phyloP scores from a whole-genome alignment of 306 rosid species.

The Vigna angularis region DNA sequence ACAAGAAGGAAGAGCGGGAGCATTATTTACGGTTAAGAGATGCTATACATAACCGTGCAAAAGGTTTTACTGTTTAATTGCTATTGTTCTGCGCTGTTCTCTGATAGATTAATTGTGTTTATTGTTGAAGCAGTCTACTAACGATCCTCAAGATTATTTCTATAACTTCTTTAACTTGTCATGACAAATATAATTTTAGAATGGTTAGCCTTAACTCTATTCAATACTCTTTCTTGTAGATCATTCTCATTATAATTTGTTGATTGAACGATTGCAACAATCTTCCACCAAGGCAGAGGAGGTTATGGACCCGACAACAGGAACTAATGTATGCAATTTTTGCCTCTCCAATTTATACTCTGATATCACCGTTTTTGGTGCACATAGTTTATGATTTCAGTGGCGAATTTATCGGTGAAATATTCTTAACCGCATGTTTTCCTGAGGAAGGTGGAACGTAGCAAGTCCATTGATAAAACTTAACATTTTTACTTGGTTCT shows the following conservation, averaged over 20 bases:
- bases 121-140: slow-evolving; percentile 21
- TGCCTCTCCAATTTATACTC: slow-evolving; percentile 39
- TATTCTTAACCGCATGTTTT: slow-evolving; percentile 30
- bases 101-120: neutral
- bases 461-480: neutral
- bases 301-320: slow-evolving; percentile 48
- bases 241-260: slow-evolving; percentile 56
- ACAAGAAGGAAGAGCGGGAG: slow-evolving; percentile 79
- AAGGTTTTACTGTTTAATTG: slow-evolving; percentile 56
- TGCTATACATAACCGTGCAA: slow-evolving; percentile 61
- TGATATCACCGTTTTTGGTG: slow-evolving; percentile 26
- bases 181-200: no score
- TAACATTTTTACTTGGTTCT: slow-evolving; percentile 12
- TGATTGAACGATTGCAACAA: slow-evolving; percentile 69
- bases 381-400: slow-evolving; percentile 7
- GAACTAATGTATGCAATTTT: slow-evolving; percentile 60
- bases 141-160: slow-evolving; percentile 1
- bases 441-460: neutral
- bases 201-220: no score
- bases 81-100: slow-evolving; percentile 29
- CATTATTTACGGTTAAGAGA: slow-evolving; percentile 62
- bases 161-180: no score
- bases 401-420: slow-evolving; percentile 24
- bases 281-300: slow-evolving; percentile 62
- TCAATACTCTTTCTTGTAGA: slow-evolving; percentile 53